Percentiles rank a stretch among this genome's conserved stretches.
Conservation (phyloP, 495 filamentous ascomycete genomes). For the Rhizodiscina lignyota region DNA sequence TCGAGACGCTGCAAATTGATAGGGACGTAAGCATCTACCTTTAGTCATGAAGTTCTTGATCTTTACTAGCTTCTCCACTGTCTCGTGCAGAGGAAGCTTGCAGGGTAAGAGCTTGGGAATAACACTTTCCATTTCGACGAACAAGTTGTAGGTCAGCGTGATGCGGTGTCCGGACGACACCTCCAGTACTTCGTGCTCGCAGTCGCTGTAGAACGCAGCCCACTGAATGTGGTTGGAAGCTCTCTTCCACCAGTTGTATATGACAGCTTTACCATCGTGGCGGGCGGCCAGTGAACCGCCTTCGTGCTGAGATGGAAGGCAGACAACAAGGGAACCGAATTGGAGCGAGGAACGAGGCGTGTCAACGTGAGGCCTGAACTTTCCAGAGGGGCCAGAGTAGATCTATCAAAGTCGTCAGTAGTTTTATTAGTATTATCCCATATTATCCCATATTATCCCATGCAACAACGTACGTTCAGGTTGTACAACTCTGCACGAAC, state of each 20-base stretch:
- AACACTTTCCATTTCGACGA: slow-evolving; percentile 9
- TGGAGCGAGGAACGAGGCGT: slow-evolving; percentile 31
- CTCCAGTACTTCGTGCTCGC: slow-evolving; percentile 41
- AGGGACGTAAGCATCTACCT: slow-evolving; percentile 1
- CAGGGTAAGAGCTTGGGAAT: neutral
- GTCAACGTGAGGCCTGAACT: slow-evolving; percentile 37
- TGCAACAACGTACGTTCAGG: slow-evolving; percentile 28
- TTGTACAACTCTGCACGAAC: slow-evolving; percentile 34
- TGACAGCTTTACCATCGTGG: slow-evolving; percentile 18
- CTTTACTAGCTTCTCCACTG: slow-evolving; percentile 1
- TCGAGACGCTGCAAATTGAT: neutral
- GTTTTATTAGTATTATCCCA: no score
- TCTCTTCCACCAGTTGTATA: slow-evolving; percentile 26
- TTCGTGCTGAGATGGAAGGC: slow-evolving; percentile 29
- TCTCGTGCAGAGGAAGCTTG: slow-evolving; percentile 2
- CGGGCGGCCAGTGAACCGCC: slow-evolving; percentile 23
- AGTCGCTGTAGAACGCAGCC: slow-evolving; percentile 47
- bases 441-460: no score
- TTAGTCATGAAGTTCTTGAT: slow-evolving; percentile 1
- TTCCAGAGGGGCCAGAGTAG: slow-evolving; percentile 35
- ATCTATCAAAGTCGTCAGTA: slow-evolving; percentile 11
- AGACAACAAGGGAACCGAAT: slow-evolving; percentile 40
- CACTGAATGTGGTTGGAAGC: slow-evolving; percentile 25
- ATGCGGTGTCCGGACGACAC: slow-evolving; percentile 34
- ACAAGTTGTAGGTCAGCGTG: slow-evolving; percentile 45